Base-by-base conservation (phyloP, 257 asterid genomes). In the Linaria vulgaris region DNA sequence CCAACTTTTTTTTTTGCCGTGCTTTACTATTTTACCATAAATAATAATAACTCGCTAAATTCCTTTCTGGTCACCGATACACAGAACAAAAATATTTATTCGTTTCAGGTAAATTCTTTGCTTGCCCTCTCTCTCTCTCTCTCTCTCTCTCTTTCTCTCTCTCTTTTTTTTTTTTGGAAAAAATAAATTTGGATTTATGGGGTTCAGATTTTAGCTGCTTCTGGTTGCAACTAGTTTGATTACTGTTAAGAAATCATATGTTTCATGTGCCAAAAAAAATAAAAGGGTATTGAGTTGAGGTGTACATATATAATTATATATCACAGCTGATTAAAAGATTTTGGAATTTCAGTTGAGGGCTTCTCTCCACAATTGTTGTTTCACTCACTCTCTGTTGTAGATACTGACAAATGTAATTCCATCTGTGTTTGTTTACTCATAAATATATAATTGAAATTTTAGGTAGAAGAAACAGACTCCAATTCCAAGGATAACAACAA, bases 71-170 rank as follows among this genome's bases (percentile, higher is more conserved):
- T 69, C 72, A 16, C 66, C 48, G 71, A 51, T 46, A 27, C 51
- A 21, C 37, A 0, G 57, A 30, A n/a, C n/a, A n/a, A n/a, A 19
- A 9, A 3, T 34, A 34, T 61, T 7, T 9, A 27, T 59, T 14
- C 22, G 54, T 56, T 66, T 57, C 73, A 55, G 74, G 72, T 77
- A 57, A 56, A 52, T 39, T 67, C 41, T 38, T 45, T 58, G 52
- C 1, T 41, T 49, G 1, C 5, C n/a, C n/a, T 13, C 19, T 13
- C 1, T 31, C 31, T 64, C 37, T 30, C 23, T 46, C 30, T 59
- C n/a, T 46, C 38, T 20, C 38, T 27, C 51, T 73, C 37, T n/a
- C 3, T 31, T 45, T 64, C 24, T 30, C 22, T 46, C 30, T 51
- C 16, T 46, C 38, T 20, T 48, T 34, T 56, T 67, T 46, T 13